Evolutionary conservation across 345 rosid genomes (phyloP).

Genomic region (Eucalyptus marginata): DNA sequence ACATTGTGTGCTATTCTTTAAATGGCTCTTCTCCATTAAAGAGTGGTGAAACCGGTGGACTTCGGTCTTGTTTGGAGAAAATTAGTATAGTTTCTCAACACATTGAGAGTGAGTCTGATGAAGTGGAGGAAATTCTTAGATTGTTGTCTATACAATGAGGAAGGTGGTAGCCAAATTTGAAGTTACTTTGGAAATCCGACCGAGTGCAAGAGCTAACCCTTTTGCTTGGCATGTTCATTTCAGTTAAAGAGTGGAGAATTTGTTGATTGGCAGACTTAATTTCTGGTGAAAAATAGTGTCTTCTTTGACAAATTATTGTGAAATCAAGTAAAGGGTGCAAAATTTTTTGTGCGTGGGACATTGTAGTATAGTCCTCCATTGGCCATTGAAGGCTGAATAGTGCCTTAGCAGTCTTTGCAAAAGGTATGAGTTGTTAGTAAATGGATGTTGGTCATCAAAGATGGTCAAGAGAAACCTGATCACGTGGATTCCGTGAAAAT

Average conservation of each 20-base stretch:
- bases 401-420: background rate
- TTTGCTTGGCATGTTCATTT: background rate
- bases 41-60: background rate
- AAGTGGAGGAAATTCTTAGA: background rate
- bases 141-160: background rate
- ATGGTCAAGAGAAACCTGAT: background rate
- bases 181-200: background rate
- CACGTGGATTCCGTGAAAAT: background rate
- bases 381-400: background rate
- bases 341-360: background rate
- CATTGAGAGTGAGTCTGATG: background rate
- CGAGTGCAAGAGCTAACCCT: background rate
- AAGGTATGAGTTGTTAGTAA: background rate
- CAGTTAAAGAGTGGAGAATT: background rate
- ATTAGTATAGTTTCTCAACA: background rate
- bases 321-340: background rate
- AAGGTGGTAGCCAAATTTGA: background rate
- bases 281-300: background rate
- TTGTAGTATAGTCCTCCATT: background rate
- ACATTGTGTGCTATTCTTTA: background rate
- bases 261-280: background rate
- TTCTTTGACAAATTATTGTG: background rate
- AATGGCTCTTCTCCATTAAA: background rate
- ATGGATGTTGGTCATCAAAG: background rate
- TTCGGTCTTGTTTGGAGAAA: background rate